Base-by-base conservation (phyloP, 441 rosid genomes). In the Raphanus hybrid region DNA sequence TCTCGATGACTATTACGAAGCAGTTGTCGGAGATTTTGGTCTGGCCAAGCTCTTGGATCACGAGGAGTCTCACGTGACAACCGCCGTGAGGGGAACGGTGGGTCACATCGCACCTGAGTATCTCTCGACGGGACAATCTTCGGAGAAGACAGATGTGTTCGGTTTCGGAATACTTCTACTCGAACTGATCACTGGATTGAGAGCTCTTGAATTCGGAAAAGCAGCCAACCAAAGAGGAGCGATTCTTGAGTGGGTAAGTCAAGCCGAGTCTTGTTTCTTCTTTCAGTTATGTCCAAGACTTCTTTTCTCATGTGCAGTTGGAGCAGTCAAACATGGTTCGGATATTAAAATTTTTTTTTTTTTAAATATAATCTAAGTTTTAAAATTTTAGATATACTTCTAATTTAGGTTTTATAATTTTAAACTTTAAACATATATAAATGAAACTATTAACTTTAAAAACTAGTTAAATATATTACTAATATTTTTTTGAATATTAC, bases 81-180 rank as follows among this genome's bases (percentile, higher is more conserved):
- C 98, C 1, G 94, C 98, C 3, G 98, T 95, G 77, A 88, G 97
- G 62, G 99, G 97, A 16, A 92, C 98, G 20, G 97, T 90, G 0
- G 97, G 99, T 23, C 99, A 94, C 69, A 94, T 94, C 27, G 97
- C 97, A 9, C 97, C 97, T 0, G 98, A 94, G 76, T 95, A 95
- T 78, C 87, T 95, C 12, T 93, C 97, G 16, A 95, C 98, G 0
- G 96, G 96, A 55, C 99, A 95, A 68, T 93, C 99, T 39, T 95
- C 97, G 0, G 98, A 91, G 85, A 95, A 95, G 84, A 95, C 99
- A 8, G 96, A 95, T 77, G 97, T 95, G 67, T 95, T 91, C 16
- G 97, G 99, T 50, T 95, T 92, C 11, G 99, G 99, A 20, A 94
- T 92, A 57, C 97, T 95, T 67, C 79, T 91, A 4, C 93, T 95